phyloP scores from a whole-genome alignment of 805 yeast genomes.

The Zygotorulaspora florentina region DNA sequence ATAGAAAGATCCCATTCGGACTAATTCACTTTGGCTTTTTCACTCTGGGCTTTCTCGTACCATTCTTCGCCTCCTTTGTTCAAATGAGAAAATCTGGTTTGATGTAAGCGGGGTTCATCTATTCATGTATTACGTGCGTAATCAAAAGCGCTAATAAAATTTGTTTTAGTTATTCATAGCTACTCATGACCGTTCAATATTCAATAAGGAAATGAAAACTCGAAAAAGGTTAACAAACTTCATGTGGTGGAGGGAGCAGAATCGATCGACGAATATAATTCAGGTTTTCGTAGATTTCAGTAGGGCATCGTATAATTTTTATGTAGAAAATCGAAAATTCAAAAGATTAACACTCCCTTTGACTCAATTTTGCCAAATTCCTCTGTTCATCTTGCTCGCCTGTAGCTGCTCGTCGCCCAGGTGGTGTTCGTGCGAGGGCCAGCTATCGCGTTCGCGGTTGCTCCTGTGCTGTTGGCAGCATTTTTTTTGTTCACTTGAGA shows the following conservation, averaged over 20 bases:
- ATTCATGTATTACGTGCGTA: background rate
- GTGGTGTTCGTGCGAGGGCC: no score
- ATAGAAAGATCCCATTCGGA: constrained; percentile 86
- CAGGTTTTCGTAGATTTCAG: background rate
- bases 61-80: constrained; percentile 73
- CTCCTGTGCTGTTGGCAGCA: background rate
- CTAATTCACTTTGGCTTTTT: constrained; percentile 76
- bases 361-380: background rate
- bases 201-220: background rate
- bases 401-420: background rate
- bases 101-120: constrained; percentile 4
- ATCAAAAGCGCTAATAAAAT: background rate
- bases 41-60: constrained; percentile 66
- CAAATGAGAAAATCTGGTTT: constrained; percentile 85
- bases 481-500: constrained; percentile 1
- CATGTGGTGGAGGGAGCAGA: background rate
- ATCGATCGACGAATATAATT: background rate
- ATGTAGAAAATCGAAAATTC: constrained; percentile 2
- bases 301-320: constrained; percentile 10
- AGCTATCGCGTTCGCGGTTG: background rate
- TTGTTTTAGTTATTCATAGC: background rate
- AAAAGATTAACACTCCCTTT: background rate
- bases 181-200: constrained; percentile 1
- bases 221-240: background rate
- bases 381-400: background rate